Evolutionary conservation across 768 basidiomycete species (phyloP).

Genomic region (Mycena rebaudengoi): DNA sequence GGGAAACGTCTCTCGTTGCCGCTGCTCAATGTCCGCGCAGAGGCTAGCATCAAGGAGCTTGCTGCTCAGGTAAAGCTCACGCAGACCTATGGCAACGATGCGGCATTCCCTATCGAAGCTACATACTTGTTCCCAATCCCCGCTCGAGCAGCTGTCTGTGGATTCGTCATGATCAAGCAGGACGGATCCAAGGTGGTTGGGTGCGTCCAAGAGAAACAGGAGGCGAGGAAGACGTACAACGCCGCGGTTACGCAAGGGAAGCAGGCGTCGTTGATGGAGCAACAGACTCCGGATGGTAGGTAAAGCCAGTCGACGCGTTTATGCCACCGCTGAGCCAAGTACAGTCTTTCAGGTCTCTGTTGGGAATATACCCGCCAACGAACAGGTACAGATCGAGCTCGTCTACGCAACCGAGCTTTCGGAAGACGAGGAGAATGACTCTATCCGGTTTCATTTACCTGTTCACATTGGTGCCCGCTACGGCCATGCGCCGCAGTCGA

Average conservation of each 20-base stretch:
- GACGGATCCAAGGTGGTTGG: slow-evolving; percentile 16
- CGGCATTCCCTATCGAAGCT: slow-evolving; percentile 17
- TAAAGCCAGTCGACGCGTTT: neutral
- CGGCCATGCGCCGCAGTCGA: slow-evolving; percentile 14
- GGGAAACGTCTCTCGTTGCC: slow-evolving; percentile 9
- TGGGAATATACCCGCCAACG: slow-evolving; percentile 17
- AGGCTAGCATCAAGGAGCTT: slow-evolving; percentile 25
- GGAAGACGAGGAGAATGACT: slow-evolving; percentile 13
- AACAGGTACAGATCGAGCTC: slow-evolving; percentile 22
- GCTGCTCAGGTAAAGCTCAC: slow-evolving; percentile 25
- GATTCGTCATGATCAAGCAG: slow-evolving; percentile 10
- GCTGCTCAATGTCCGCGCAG: slow-evolving; percentile 15
- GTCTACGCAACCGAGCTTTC: slow-evolving; percentile 20
- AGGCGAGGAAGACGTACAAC: slow-evolving; percentile 15
- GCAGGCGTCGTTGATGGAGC: slow-evolving; percentile 13
- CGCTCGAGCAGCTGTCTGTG: slow-evolving; percentile 9
- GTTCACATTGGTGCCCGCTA: slow-evolving; percentile 24
- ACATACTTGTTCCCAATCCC: slow-evolving; percentile 24
- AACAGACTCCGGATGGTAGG: slow-evolving; percentile 3
- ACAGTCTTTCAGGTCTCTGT: slow-evolving; percentile 22
- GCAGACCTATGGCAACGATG: slow-evolving; percentile 25
- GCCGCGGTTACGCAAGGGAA: slow-evolving; percentile 12
- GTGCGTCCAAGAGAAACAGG: slow-evolving; percentile 8
- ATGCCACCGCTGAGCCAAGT: neutral
- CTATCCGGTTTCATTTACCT: slow-evolving; percentile 16